Conservation (phyloP, 495 filamentous ascomycete genomes). For the Podospora pseudoanserina region DNA sequence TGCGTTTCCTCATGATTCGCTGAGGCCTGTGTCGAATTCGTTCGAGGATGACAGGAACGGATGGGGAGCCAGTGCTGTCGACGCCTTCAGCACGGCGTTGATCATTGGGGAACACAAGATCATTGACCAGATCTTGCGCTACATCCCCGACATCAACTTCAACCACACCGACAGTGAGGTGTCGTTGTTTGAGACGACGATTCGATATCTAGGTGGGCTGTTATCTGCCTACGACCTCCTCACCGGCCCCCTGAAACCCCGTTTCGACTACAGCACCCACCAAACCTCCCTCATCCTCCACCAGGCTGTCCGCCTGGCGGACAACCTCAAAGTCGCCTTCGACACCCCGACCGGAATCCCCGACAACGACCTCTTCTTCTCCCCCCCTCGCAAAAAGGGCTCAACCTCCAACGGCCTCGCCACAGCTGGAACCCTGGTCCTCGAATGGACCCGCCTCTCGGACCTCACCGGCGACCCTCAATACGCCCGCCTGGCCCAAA, state of each 20-base stretch:
- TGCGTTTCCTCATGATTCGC: slow-evolving; percentile 75
- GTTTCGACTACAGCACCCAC: slow-evolving; percentile 40
- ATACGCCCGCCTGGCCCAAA: slow-evolving; percentile 65
- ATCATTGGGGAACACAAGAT: slow-evolving; percentile 69
- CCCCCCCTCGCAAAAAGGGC: slow-evolving; percentile 44
- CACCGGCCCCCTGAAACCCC: slow-evolving; percentile 59
- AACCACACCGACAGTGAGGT: slow-evolving; percentile 54
- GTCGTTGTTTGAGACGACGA: slow-evolving; percentile 86
- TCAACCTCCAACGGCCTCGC: slow-evolving; percentile 63
- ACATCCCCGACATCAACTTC: slow-evolving; percentile 67
- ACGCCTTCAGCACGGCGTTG: slow-evolving; percentile 76
- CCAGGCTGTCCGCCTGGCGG: slow-evolving; percentile 67
- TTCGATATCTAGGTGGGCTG: slow-evolving; percentile 79
- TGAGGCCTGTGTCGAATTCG: slow-evolving; percentile 63
- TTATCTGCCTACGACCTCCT: slow-evolving; percentile 78
- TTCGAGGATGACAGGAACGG: slow-evolving; percentile 74
- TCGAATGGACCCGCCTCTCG: slow-evolving; percentile 82
- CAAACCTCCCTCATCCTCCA: slow-evolving; percentile 55
- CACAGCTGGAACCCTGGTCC: slow-evolving; percentile 66
- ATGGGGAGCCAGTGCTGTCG: slow-evolving; percentile 83
- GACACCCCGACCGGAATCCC: slow-evolving; percentile 73
- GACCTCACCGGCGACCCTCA: slow-evolving; percentile 66
- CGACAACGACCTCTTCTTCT: slow-evolving; percentile 65
- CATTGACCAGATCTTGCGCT: slow-evolving; percentile 65
- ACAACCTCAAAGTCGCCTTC: slow-evolving; percentile 74